Evolutionary conservation across 1,139 yeast species (phyloP), one percentile per base, ranked within the genome.

Genomic region (Pneumocystis canis): DNA sequence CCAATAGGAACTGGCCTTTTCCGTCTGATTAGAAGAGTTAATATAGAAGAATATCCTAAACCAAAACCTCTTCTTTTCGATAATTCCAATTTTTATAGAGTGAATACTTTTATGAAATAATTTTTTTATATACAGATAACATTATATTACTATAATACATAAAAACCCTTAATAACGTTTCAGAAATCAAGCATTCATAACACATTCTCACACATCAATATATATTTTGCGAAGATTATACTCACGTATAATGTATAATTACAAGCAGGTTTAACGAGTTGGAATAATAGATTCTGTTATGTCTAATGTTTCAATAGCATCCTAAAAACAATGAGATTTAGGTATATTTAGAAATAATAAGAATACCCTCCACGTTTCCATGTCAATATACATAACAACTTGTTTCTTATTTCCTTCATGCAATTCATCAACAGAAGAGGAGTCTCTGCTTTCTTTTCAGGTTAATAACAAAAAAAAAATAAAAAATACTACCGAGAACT

Each of bases 1-100:
- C 82, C 87, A 64, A 85, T 94, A 68, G 99, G 99, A 73, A 94
- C 99, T 2, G 98, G 98, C 67, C 86, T 97, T 0, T 90, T 94
- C 79, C 87, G 89, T 73, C 80, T 92, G 25, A 73, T 77, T 14
- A 72, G 68, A 32, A 54, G 59, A 33, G 60, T 67, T 14, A 64
- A 63, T 14, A 61, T 59, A 59, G 37, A 56, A 61, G 54, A 64
- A 59, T 14, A 47, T 25, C 54, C 14, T 25, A 25, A 47, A 25
- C 54, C 54, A 11, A 47, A 47, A 25, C 31, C 54, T 9, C 54
- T 47, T 47, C 30, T 47, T 47, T 47, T 47, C 25, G 54, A 47
- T 25, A 47, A 25, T 25, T 47, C 54, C 16, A 25, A 47, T 47
- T 47, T 47, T 20, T 47, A 47, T 11, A 47, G 54, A 47, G 31